Base-by-base conservation (phyloP, 2,329 filamentous ascomycete genomes). In the Didymella keratinophila region DNA sequence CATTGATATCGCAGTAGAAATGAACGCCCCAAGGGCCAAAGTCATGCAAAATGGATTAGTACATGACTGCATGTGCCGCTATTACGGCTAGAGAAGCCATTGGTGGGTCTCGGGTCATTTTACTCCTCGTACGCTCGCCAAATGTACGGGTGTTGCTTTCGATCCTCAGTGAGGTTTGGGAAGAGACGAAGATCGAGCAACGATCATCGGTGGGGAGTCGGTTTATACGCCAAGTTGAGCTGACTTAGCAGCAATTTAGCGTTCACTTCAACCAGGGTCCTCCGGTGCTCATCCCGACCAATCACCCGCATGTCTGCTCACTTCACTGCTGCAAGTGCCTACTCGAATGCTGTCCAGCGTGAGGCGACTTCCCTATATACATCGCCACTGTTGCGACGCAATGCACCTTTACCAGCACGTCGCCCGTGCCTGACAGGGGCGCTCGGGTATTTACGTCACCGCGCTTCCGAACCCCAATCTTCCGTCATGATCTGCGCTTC, bases 171-270 rank as follows among this genome's bases (percentile, higher is more conserved):
- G 36, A 27, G 43, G 28, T 36, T 32, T 52, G 50, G 47, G 46
- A 30, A 28, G 47, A 34, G 28, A 27, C 43, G 47, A 60, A 55
- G 57, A 60, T 60, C 57, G 57, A 55, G 52, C 41, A 45, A 55
- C 50, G 57, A 60, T 60, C 57, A 52, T 52, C 57, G 57, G 57
- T 60, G 57, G 57, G 45, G 57, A 57, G 39, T 45, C 50, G 45
- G 45, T 50, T 53, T 46, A 50, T 54, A 58, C 41, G 56, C 56
- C 41, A 53, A 58, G 56, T 50, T 23, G 23, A 48, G 48, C 48
- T 52, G 25, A 37, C 49, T 42, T 47, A 46, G 43, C 51, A 44
- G 25, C 18, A 36, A 37, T 21, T 28, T 46, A 56, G 32, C 53
- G 39, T 57, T 57, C 54, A 51, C 23, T 36, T 9, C 18, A 23